Base-by-base conservation (phyloP, 225 moss, liverwort and hornwort species). In the Rhytidiadelphus loreus region DNA sequence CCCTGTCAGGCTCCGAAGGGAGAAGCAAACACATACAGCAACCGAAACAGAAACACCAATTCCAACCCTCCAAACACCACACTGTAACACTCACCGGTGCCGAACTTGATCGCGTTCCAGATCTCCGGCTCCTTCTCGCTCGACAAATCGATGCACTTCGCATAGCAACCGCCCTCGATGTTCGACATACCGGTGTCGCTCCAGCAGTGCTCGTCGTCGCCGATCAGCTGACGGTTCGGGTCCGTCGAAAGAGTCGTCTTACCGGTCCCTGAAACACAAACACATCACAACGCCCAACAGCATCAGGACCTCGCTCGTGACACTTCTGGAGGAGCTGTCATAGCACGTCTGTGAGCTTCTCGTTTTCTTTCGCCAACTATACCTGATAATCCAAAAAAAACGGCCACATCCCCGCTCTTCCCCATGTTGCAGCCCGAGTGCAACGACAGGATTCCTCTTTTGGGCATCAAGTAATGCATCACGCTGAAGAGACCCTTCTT, bases 351-450 rank as follows among this genome's bases (percentile, higher is more conserved):
- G 86, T 85, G 66, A 93, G 91, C 94, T 88, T 93, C 95, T 95
- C 93, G 92, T 94, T 94, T 95, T 91, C 89, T 82, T 94, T 92
- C 95, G 90, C 93, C 93, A 95, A 99, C 95, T 93, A 97, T 99
- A 99, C 98, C 98, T 99, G 99, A 99, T 97, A 99, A 97, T 95
- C 99, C 99, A 97, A 99, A 99, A 97, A 99, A 99, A 95, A 97
- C 95, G 95, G 99, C 99, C 94, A 99, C 99, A 97, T 99, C 99
- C 96, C 99, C 99, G 91, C 86, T 93, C 95, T 99, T 99, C 86
- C 99, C 99, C 96, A 97, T 96, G 96, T 99, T 99, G 97, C 95
- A 96, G 93, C 99, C 99, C 90, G 99, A 99, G 91, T 99, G 99
- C 93, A 99, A 96, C 90, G 97, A 97, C 88, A 99, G 95, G 90